Evolutionary conservation across 257 asterid genomes (phyloP).

Genomic region (Salvia splendens): DNA sequence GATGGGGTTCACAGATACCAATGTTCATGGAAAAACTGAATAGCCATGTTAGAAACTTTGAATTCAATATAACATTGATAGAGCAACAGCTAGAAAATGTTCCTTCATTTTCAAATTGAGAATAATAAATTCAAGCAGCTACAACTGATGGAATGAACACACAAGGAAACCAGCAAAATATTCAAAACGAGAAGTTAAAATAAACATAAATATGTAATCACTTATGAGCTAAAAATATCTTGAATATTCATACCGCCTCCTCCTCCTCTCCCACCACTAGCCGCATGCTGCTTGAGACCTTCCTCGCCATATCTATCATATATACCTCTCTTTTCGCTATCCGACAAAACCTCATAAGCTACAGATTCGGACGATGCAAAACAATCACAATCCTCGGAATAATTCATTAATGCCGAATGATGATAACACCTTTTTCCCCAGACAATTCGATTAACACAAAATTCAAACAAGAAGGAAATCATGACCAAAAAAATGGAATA

Average conservation of each 20-base stretch:
- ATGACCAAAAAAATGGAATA: conserved; percentile 27
- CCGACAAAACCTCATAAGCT: conserved; percentile 93
- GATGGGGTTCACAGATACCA: conserved; percentile 8
- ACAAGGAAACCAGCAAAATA: not conserved
- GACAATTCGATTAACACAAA: not conserved
- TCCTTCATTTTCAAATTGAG: not conserved
- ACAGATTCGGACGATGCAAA: conserved; percentile 32
- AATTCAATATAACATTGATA: not conserved
- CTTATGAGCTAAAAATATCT: conserved; percentile 85
- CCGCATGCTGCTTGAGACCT: conserved; percentile 91
- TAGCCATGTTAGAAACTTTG: not conserved
- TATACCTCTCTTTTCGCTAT: conserved; percentile 77
- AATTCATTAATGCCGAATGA: conserved; percentile 12
- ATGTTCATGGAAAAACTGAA: not conserved
- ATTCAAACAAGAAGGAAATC: not conserved
- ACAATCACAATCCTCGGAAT: conserved; percentile 27
- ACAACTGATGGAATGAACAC: not conserved
- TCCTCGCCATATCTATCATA: conserved; percentile 89
- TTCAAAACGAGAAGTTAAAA: not conserved
- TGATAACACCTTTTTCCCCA: not conserved
- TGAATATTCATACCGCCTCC: conserved; percentile 88
- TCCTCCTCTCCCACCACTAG: conserved; percentile 78
- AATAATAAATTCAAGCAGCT: conserved; percentile 8
- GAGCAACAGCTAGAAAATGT: not conserved
- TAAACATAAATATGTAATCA: conserved; percentile 1